Evolutionary conservation across 2,329 filamentous ascomycete genomes (phyloP).

Genomic region (Colletotrichum sp.): DNA sequence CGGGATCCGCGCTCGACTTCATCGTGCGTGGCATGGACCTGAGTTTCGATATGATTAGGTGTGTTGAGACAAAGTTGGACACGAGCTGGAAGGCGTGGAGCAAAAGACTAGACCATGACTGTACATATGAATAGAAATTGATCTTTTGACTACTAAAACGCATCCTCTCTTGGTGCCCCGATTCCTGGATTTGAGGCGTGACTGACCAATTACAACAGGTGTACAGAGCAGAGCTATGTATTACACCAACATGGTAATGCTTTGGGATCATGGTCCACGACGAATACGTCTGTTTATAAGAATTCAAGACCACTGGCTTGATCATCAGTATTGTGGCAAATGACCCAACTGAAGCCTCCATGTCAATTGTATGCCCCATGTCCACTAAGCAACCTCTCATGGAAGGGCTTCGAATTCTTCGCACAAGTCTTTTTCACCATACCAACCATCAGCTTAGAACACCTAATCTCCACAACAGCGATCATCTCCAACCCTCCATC

Average conservation of each 20-base stretch:
- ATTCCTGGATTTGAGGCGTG: rapidly evolving
- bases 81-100: not conserved
- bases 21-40: not conserved
- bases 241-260: not conserved
- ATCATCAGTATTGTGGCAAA: not conserved
- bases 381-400: not conserved
- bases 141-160: not conserved
- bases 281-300: rapidly evolving
- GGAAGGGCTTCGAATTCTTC: not conserved
- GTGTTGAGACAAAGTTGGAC: not conserved
- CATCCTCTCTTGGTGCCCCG: not conserved
- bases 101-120: too few relatives aligned
- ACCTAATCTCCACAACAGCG: not conserved
- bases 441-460: not conserved
- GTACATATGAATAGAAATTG: too few relatives aligned
- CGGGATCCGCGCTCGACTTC: not conserved
- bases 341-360: not conserved
- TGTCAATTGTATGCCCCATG: not conserved
- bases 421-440: not conserved
- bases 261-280: not conserved
- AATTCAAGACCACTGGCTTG: not conserved
- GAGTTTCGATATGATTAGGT: not conserved
- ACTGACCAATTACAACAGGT: not conserved
- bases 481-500: not conserved
- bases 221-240: not conserved